phyloP scores from a whole-genome alignment of 345 rosid species.

The Cardamine resedifolia region DNA sequence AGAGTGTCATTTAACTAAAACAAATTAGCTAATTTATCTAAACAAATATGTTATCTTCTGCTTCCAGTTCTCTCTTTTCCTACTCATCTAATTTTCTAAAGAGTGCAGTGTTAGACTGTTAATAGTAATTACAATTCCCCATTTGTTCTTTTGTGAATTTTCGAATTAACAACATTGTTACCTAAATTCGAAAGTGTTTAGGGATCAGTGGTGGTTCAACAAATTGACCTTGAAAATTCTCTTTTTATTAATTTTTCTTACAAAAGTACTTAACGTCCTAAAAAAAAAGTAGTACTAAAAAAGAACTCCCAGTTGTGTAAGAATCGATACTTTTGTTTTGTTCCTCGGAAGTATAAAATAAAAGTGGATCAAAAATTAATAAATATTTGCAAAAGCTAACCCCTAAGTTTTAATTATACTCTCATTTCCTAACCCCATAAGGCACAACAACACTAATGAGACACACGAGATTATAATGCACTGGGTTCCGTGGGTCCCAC shows the following conservation, averaged over 20 bases:
- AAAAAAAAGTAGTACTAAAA: constrained; percentile 25
- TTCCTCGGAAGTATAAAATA: constrained; percentile 2
- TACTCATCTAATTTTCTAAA: not conserved
- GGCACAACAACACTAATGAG: constrained; percentile 27
- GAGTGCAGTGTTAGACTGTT: not conserved
- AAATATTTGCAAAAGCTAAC: not conserved
- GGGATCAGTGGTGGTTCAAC: constrained; percentile 30
- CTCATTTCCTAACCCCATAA: not conserved
- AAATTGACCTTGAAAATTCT: constrained; percentile 26
- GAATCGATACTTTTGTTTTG: constrained; percentile 29
- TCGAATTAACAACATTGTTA: not conserved
- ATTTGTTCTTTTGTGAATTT: constrained; percentile 11
- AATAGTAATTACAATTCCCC: not conserved
- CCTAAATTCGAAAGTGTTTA: constrained; percentile 14
- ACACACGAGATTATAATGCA: constrained; percentile 38
- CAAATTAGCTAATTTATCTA: not conserved
- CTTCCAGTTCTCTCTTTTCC: not conserved
- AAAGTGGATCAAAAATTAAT: not conserved
- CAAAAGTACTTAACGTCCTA: constrained; percentile 14
- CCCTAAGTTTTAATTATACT: not conserved
- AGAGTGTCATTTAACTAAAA: not conserved
- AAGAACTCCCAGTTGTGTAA: constrained; percentile 25
- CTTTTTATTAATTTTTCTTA: not conserved
- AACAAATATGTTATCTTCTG: not conserved
- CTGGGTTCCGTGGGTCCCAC: constrained; percentile 37